Percentiles rank a stretch among this genome's conserved stretches.
Evolutionary conservation across 2,329 filamentous ascomycete species (phyloP).

Genomic region (Colletotrichum godetiae): DNA sequence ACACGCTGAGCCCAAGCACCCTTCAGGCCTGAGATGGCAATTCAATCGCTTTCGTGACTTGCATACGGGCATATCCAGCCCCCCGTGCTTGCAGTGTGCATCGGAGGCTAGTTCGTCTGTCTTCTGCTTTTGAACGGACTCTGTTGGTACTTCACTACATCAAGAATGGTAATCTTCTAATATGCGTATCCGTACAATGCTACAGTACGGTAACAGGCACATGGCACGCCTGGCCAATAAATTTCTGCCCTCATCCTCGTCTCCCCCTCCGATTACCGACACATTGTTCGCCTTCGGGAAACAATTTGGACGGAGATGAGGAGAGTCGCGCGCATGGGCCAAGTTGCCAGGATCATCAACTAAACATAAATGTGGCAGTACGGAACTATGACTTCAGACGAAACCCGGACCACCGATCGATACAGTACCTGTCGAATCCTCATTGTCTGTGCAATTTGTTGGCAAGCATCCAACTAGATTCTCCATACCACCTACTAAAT

Average conservation of each 20-base stretch:
- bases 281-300: neutral
- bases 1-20: neutral
- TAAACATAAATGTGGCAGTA: neutral
- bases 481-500: neutral
- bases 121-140: neutral
- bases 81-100: neutral
- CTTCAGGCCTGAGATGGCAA: neutral
- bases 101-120: neutral
- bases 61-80: neutral
- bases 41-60: neutral
- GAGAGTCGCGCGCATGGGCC: constrained; percentile 12
- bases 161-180: neutral
- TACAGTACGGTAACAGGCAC: neutral
- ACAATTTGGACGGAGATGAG: constrained; percentile 8
- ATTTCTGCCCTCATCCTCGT: neutral
- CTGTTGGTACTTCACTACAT: neutral
- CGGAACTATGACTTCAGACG: constrained; percentile 22
- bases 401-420: constrained; percentile 2
- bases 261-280: neutral
- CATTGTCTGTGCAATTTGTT: neutral
- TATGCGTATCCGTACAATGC: too few species aligned
- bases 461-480: neutral
- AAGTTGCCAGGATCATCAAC: neutral
- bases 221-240: neutral
- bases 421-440: neutral